Evolutionary conservation across 108 stramenopile genomes (phyloP).

Genomic region (Ochromonas danica): DNA sequence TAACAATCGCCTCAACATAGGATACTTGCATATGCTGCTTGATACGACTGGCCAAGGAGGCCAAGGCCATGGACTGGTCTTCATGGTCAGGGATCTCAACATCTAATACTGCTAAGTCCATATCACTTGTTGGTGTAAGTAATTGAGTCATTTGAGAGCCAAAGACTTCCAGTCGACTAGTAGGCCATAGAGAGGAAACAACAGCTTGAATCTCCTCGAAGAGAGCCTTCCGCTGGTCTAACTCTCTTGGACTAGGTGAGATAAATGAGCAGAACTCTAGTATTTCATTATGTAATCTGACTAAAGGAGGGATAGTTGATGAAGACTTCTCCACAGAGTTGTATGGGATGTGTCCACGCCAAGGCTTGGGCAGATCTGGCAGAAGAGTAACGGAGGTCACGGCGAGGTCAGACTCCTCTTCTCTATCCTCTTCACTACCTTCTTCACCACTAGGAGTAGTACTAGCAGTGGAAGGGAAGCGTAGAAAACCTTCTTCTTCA

Average conservation of each 20-base stretch:
- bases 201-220: slow-evolving; percentile 58
- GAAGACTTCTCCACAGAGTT: no score
- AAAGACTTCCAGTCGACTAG: slow-evolving; percentile 72
- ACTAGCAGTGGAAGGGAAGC: no score
- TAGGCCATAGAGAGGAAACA: slow-evolving; percentile 30
- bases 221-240: slow-evolving; percentile 57
- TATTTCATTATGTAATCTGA: slow-evolving; percentile 91
- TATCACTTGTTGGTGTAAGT: slow-evolving; percentile 65
- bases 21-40: slow-evolving; percentile 42
- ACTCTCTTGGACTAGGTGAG: slow-evolving; percentile 70
- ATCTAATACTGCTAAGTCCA: slow-evolving; percentile 41
- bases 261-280: slow-evolving; percentile 80
- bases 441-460: no score
- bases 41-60: neutral
- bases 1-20: slow-evolving; percentile 79
- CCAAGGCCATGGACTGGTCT: neutral
- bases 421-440: no score
- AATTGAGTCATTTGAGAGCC: slow-evolving; percentile 84
- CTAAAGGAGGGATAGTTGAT: no score
- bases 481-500: no score
- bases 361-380: no score
- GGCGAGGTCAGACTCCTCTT: no score
- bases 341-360: no score
- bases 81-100: neutral
- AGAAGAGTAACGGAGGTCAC: no score